A percentile compares a stretch with the other conserved stretches of the same genome.
These are phyloP conservation scores for Talaromyces trachyspermus DNA, from an alignment of 495 filamentous ascomycete species.

Conservation along the genomic window DNA sequence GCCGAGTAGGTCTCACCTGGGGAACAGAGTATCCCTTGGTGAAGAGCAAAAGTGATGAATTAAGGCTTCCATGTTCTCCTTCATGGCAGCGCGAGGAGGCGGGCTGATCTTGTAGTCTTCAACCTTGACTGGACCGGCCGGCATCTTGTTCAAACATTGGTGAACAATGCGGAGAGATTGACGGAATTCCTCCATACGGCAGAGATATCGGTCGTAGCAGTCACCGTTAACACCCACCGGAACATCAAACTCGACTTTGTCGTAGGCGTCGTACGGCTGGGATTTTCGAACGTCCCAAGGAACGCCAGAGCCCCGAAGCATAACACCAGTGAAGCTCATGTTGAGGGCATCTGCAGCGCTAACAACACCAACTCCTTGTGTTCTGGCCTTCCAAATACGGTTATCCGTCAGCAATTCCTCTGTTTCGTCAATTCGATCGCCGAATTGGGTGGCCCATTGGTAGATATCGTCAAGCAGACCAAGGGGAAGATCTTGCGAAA, in stretches of 20 bases:
- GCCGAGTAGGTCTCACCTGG: conserved; percentile 96
- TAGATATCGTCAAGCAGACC: conserved; percentile 99
- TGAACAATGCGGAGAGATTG: conserved; percentile 96
- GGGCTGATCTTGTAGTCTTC: conserved; percentile 99
- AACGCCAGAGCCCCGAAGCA: conserved; percentile 95
- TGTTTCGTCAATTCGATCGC: conserved; percentile 97
- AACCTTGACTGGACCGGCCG: conserved; percentile 82
- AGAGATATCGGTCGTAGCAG: conserved; percentile 98
- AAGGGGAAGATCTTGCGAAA: conserved; percentile 88
- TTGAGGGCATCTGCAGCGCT: conserved; percentile 87
- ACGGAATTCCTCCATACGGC: conserved; percentile 99
- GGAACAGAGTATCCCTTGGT: conserved; percentile 97
- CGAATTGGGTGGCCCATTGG: conserved; percentile 99
- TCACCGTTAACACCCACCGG: conserved; percentile 95
- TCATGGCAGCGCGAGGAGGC: conserved; percentile 95
- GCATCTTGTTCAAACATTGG: conserved; percentile 99
- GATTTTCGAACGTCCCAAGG: conserved; percentile 97
- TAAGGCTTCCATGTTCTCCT: conserved; percentile 99
- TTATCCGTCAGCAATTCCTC: conserved; percentile 99
- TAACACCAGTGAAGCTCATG: conserved; percentile 92
- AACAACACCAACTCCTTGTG: conserved; percentile 86
- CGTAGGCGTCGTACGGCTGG: conserved; percentile 95
- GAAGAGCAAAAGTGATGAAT: conserved; percentile 99
- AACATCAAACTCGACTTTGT: conserved; percentile 95
- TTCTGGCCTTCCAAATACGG: conserved; percentile 95